A percentile compares a stretch with the other conserved stretches of the same genome.
These are phyloP conservation scores for Suillus plorans DNA, from an alignment of 768 basidiomycete species.

Conservation along the genomic window DNA sequence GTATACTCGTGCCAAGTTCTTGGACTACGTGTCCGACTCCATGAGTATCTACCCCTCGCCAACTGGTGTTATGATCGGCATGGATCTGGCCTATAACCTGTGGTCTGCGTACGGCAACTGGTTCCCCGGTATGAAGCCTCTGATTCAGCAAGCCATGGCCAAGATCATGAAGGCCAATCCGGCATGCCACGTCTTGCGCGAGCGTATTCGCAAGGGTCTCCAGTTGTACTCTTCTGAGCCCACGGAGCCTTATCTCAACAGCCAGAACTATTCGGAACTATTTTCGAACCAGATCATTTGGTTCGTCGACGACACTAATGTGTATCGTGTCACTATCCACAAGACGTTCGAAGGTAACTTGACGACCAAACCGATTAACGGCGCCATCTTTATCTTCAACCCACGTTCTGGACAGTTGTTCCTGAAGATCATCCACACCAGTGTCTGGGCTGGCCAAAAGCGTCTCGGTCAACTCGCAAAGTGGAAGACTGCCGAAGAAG, in stretches of 20 bases:
- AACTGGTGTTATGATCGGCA: conserved; percentile 97
- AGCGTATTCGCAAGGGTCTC: conserved; percentile 97
- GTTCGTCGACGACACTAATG: conserved; percentile 99
- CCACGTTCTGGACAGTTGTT: conserved; percentile 97
- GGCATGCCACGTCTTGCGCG: conserved; percentile 93
- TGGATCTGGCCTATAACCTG: conserved; percentile 97
- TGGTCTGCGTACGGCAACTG: conserved; percentile 99
- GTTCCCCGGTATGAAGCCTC: conserved; percentile 98
- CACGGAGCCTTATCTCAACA: conserved; percentile 98
- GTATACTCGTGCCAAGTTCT: conserved; percentile 97
- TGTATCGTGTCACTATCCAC: conserved; percentile 99
- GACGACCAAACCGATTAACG: conserved; percentile 99
- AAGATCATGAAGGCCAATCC: conserved; percentile 99
- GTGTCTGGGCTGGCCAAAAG: conserved; percentile 99
- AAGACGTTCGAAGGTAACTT: conserved; percentile 99
- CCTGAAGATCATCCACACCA: conserved; percentile 99
- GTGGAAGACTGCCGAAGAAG: conserved; percentile 99
- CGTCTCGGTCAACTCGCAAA: conserved; percentile 99
- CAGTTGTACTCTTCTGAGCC: conserved; percentile 99
- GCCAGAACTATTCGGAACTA: conserved; percentile 94
- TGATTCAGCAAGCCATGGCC: conserved; percentile 98
- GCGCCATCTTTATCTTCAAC: conserved; percentile 99
- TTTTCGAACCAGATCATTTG: conserved; percentile 99
- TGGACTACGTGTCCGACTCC: conserved; percentile 96
- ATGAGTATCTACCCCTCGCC: conserved; percentile 99